Evolutionary conservation across 2,329 filamentous ascomycete genomes (phyloP).

Genomic region (Diaporthe humulicola): DNA sequence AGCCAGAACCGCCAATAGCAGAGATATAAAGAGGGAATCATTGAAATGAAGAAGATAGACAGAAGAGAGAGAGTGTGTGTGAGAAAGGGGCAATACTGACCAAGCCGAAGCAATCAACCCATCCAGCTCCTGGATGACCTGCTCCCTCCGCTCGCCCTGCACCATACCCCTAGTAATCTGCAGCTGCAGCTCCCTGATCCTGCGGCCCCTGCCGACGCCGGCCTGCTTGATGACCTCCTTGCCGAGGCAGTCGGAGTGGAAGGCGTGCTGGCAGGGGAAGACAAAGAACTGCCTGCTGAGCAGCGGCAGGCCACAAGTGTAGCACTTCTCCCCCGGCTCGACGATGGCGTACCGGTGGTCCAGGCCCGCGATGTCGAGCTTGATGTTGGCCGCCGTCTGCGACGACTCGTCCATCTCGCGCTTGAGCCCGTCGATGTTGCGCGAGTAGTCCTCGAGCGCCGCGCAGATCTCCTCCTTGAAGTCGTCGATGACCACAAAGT

Average conservation of each 20-base stretch:
- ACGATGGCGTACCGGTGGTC: constrained; percentile 96
- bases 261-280: constrained; percentile 97
- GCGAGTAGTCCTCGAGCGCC: constrained; percentile 92
- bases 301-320: constrained; percentile 86
- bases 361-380: constrained; percentile 86
- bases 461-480: constrained; percentile 99
- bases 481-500: constrained; percentile 98
- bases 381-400: constrained; percentile 90
- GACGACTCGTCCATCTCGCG: constrained; percentile 97
- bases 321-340: constrained; percentile 94
- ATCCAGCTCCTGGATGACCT: constrained; percentile 89
- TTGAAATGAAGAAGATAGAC: background rate
- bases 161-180: constrained; percentile 84
- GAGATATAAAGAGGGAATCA: background rate
- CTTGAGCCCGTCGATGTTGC: constrained; percentile 88
- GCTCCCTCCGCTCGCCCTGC: constrained; percentile 79
- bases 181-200: constrained; percentile 87
- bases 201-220: constrained; percentile 79
- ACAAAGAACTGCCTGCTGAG: constrained; percentile 96
- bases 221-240: constrained; percentile 86
- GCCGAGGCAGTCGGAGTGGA: constrained; percentile 94
- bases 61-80: background rate
- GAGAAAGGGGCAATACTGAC: constrained; percentile 60
- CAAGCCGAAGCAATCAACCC: constrained; percentile 91
- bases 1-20: background rate